These are phyloP conservation scores for Rhizopogon salebrosus DNA, from an alignment of 768 basidiomycete genomes.

Conservation along the genomic window DNA sequence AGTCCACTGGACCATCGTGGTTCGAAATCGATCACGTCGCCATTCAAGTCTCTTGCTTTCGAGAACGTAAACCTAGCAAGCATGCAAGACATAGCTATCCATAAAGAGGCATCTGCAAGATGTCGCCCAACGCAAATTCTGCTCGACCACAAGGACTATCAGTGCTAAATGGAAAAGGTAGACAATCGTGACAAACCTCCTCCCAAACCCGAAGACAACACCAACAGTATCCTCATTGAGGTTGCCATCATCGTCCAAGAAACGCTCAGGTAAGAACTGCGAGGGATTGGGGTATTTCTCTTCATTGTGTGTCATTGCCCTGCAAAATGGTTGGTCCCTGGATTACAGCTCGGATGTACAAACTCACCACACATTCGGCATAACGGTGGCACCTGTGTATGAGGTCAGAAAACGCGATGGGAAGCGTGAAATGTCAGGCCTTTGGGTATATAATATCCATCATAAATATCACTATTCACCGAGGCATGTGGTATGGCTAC, in stretches of 20 bases:
- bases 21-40: constrained; percentile 17
- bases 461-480: constrained; percentile 16
- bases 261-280: constrained; percentile 28
- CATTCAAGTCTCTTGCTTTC: constrained; percentile 16
- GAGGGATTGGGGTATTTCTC: constrained; percentile 25
- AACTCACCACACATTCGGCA: constrained; percentile 25
- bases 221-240: constrained; percentile 16
- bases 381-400: constrained; percentile 16
- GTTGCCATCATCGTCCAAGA: constrained; percentile 16
- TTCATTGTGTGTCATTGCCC: constrained; percentile 31
- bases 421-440: not conserved
- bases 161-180: not conserved
- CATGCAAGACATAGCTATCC: constrained; percentile 21
- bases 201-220: constrained; percentile 21
- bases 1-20: constrained; percentile 13
- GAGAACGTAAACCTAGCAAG: constrained; percentile 25
- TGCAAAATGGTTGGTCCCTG: constrained; percentile 4
- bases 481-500: constrained; percentile 15
- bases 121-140: constrained; percentile 21
- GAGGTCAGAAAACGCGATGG: constrained; percentile 1
- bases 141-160: not conserved
- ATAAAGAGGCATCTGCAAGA: constrained; percentile 23
- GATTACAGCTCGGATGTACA: not conserved
- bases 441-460: constrained; percentile 25
- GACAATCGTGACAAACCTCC: constrained; percentile 12